Percentiles rank a stretch among this genome's conserved stretches.
Evolutionary conservation across 2,329 filamentous ascomycete genomes (phyloP).

Genomic region (Mycocentrospora acerina): DNA sequence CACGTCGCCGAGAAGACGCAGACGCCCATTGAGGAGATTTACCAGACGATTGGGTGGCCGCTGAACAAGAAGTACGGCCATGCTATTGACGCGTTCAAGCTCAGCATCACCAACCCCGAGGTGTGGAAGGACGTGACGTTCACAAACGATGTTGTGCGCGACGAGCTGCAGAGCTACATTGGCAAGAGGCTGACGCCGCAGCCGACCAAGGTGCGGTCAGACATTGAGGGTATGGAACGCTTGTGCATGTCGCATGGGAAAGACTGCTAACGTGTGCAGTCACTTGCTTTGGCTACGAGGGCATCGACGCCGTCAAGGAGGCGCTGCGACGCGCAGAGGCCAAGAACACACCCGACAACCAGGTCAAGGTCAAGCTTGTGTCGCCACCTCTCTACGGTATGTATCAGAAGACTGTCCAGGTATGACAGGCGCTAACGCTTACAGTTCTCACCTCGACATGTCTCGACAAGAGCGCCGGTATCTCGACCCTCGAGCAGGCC

Average conservation of each 20-base stretch:
- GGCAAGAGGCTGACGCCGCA: constrained; percentile 95
- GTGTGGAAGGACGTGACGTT: constrained; percentile 95
- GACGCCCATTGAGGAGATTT: constrained; percentile 90
- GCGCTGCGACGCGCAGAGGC: constrained; percentile 89
- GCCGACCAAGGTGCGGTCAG: constrained; percentile 97
- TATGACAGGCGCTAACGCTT: constrained; percentile 13
- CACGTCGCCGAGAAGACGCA: constrained; percentile 97
- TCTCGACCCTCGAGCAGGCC: constrained; percentile 80
- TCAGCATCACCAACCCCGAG: constrained; percentile 96
- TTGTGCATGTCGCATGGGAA: constrained; percentile 45
- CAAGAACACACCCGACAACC: constrained; percentile 85
- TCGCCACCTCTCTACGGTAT: constrained; percentile 81
- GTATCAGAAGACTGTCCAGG: not conserved
- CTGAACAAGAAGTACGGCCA: constrained; percentile 97
- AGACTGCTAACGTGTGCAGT: constrained; percentile 23
- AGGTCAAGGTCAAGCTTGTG: constrained; percentile 98
- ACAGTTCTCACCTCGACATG: constrained; percentile 88
- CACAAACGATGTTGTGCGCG: constrained; percentile 78
- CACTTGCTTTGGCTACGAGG: constrained; percentile 74
- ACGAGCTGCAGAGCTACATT: constrained; percentile 93
- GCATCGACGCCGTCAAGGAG: constrained; percentile 96
- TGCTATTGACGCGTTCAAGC: constrained; percentile 96
- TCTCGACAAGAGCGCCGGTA: constrained; percentile 86
- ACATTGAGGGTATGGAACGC: constrained; percentile 80
- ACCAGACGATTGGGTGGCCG: constrained; percentile 94